These are phyloP conservation scores for Anisodus tanguticus DNA, from an alignment of 257 asterid genomes.

Conservation along the genomic window DNA sequence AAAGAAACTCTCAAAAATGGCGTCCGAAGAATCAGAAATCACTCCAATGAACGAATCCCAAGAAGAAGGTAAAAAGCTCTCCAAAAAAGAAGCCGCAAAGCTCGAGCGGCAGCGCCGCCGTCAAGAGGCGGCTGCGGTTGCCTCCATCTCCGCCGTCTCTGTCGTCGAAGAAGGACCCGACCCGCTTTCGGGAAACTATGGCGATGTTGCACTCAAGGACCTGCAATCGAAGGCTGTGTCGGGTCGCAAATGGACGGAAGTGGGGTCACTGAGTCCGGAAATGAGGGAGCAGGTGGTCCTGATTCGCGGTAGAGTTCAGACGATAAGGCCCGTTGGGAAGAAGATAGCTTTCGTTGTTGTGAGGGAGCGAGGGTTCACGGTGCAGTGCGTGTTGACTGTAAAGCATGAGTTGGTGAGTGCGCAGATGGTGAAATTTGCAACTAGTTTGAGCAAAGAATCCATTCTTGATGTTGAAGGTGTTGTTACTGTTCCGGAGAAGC, in stretches of 20 bases:
- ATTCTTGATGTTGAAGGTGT: constrained; percentile 72
- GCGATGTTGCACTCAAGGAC: constrained; percentile 61
- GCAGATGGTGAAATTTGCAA: constrained; percentile 77
- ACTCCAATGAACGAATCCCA: no score
- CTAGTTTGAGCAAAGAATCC: constrained; percentile 66
- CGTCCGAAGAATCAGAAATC: neutral
- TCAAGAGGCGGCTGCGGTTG: constrained; percentile 63
- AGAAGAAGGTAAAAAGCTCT: constrained; percentile 40
- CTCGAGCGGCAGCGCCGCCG: constrained; percentile 64
- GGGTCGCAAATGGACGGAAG: constrained; percentile 71
- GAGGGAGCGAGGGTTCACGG: constrained; percentile 74
- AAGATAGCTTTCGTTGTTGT: constrained; percentile 77
- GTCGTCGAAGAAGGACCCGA: constrained; percentile 55
- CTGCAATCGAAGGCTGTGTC: constrained; percentile 71
- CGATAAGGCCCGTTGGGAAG: constrained; percentile 69
- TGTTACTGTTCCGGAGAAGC: constrained; percentile 59
- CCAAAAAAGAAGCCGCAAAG: constrained; percentile 80
- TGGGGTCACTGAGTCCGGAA: constrained; percentile 45
- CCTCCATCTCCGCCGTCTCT: constrained; percentile 51
- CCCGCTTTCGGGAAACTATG: constrained; percentile 65
- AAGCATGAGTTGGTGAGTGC: constrained; percentile 62
- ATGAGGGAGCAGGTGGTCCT: constrained; percentile 62
- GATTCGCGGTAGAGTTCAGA: constrained; percentile 72
- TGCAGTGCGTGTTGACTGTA: constrained; percentile 75
- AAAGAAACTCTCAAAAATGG: neutral